Evolutionary conservation across 2,329 filamentous ascomycete genomes (phyloP), one percentile per base, ranked within the genome.

Genomic region (Claviceps fusiformis): DNA sequence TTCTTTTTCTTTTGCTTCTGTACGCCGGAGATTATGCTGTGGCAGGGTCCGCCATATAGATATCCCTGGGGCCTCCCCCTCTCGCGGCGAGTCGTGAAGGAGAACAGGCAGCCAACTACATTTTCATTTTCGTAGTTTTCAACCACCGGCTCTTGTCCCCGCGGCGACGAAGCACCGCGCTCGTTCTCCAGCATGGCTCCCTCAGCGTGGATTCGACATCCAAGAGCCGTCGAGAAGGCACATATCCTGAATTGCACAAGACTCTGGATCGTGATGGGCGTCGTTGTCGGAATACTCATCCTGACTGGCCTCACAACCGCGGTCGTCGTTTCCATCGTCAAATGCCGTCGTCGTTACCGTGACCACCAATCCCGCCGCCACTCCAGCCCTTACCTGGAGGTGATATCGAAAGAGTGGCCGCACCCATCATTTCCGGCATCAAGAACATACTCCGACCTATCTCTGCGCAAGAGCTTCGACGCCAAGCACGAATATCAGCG

Each of bases 401-500:
- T 49, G 27, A 39, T 52, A 27, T 59, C 53, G 27, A 48, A 54
- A 1, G 50, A 53, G 19, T 55, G 43, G 45, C 35, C 45, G 13
- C 41, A 24, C 4, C 31, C 54, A 13, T 39, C 27, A 17, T 4
- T 48, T 29, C 15, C 29, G 7, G n/a, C 39, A 8, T 29, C 37
- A 4, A 35, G 29, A n/a, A 33, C 15, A 3, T 5, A n/a, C 15
- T 48, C 44, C 15, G 45, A 19, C 5, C 24, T 37, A n/a, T 44
- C 50, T 41, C 9, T 29, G 5, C n/a, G n/a, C 3, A 11, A 48
- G 10, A 43, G 33, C 33, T 31, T 53, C 35, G 35, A 55, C 9
- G 61, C 66, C 29, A 63, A 70, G 35, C 66, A 70, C 45, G 73
- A 76, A 56, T 55, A 63, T 31, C 67, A 73, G 56, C 64, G 73